Percentiles rank a stretch among this genome's conserved stretches.
These are phyloP conservation scores for Trichoderma sp. DNA, from an alignment of 2,329 filamentous ascomycete species.

Conservation along the genomic window DNA sequence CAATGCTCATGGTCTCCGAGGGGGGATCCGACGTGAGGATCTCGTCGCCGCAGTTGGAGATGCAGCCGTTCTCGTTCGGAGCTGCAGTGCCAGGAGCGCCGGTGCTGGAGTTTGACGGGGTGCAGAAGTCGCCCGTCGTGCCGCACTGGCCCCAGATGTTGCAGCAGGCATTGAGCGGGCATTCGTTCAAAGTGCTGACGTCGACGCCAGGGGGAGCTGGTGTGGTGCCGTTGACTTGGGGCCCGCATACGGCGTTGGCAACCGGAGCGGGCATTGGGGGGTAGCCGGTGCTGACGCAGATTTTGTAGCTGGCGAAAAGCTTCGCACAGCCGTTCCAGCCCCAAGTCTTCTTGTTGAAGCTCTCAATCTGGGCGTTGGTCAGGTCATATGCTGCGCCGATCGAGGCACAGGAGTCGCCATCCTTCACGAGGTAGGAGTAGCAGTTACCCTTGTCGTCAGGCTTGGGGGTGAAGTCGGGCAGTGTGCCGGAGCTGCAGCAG, in stretches of 20 bases:
- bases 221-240: constrained; percentile 37
- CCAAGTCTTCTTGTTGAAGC: constrained; percentile 38
- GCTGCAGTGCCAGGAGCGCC: background rate
- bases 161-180: constrained; percentile 38
- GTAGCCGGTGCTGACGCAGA: constrained; percentile 42
- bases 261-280: constrained; percentile 41
- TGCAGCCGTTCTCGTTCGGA: constrained; percentile 28
- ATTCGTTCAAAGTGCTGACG: constrained; percentile 37
- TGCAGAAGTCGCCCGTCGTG: constrained; percentile 46
- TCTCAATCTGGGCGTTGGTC: background rate
- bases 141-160: constrained; percentile 48
- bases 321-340: constrained; percentile 36
- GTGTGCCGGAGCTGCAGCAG: background rate
- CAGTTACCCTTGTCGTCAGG: background rate
- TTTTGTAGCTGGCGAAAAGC: constrained; percentile 35
- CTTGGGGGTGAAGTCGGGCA: background rate
- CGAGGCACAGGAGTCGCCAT: background rate
- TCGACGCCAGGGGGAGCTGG: constrained; percentile 35
- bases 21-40: constrained; percentile 13
- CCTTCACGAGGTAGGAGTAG: background rate
- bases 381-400: background rate
- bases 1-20: background rate
- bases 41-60: constrained; percentile 33
- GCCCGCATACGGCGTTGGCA: constrained; percentile 41
- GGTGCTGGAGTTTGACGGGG: constrained; percentile 13